Conservation (phyloP, 257 asterid genomes). For the Solanum gracilifrons region DNA sequence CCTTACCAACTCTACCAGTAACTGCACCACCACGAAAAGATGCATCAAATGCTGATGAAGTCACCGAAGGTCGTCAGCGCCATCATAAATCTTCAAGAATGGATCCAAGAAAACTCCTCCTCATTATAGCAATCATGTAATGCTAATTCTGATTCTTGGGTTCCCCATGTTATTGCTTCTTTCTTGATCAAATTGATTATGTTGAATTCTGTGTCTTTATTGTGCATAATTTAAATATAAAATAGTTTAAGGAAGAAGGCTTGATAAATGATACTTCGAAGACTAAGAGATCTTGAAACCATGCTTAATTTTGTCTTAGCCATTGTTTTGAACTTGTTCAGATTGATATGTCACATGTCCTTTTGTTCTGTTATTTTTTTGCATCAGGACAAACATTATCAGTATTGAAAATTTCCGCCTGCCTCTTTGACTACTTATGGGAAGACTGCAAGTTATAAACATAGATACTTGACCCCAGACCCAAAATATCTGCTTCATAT, state of each 20-base stretch:
- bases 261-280: background rate
- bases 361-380: background rate
- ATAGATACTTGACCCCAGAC: background rate
- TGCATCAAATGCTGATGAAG: conserved; percentile 46
- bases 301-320: background rate
- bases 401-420: background rate
- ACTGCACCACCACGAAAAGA: conserved; percentile 88
- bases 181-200: background rate
- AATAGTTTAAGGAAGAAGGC: background rate
- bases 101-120: conserved; percentile 94
- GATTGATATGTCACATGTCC: background rate
- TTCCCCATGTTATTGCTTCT: background rate
- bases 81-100: conserved; percentile 68
- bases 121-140: conserved; percentile 74
- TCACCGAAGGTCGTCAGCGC: conserved; percentile 58
- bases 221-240: background rate
- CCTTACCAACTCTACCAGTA: conserved; percentile 83
- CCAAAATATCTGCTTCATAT: background rate
- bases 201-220: background rate
- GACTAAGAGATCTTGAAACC: background rate
- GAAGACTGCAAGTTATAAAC: background rate
- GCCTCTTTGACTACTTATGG: background rate
- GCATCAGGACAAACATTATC: background rate
- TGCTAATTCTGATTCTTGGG: background rate
- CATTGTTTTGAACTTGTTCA: background rate